phyloP scores from a whole-genome alignment of 2,329 filamentous ascomycete species.

The Pseudogymnoascus sp. region DNA sequence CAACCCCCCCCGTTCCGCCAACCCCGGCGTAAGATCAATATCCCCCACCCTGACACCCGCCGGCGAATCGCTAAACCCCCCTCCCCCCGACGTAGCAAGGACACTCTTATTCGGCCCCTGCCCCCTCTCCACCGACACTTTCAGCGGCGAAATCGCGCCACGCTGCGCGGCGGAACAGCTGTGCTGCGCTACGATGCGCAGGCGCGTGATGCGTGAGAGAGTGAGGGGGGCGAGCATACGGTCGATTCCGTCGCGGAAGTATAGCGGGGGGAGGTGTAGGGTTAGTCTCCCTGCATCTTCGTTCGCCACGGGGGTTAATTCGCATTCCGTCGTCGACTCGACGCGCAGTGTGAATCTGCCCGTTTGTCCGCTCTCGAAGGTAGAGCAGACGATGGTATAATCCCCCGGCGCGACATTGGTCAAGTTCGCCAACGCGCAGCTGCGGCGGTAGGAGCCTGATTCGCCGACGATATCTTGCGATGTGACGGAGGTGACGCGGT shows the following conservation, averaged over 20 bases:
- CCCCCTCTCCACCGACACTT: constrained; percentile 66
- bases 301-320: constrained; percentile 54
- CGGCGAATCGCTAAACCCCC: constrained; percentile 65
- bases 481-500: constrained; percentile 62
- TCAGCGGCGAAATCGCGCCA: constrained; percentile 43
- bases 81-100: constrained; percentile 57
- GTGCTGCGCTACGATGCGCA: constrained; percentile 21
- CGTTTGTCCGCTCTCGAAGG: constrained; percentile 74
- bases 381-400: constrained; percentile 87
- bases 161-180: constrained; percentile 17
- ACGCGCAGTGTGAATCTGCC: constrained; percentile 70
- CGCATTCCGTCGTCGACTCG: constrained; percentile 52
- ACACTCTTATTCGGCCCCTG: constrained; percentile 60
- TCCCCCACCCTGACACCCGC: too few species aligned
- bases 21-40: too few species aligned
- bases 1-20: too few species aligned
- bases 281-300: constrained; percentile 71
- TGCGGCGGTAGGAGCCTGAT: constrained; percentile 82
- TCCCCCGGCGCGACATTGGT: constrained; percentile 56
- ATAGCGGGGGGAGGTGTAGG: constrained; percentile 47
- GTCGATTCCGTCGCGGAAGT: constrained; percentile 43
- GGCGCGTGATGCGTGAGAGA: constrained; percentile 20
- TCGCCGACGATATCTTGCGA: constrained; percentile 72
- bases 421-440: constrained; percentile 64
- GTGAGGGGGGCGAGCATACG: constrained; percentile 35